These are phyloP conservation scores for Solanum bulbocastanum DNA, from an alignment of 257 asterid species.

Conservation along the genomic window DNA sequence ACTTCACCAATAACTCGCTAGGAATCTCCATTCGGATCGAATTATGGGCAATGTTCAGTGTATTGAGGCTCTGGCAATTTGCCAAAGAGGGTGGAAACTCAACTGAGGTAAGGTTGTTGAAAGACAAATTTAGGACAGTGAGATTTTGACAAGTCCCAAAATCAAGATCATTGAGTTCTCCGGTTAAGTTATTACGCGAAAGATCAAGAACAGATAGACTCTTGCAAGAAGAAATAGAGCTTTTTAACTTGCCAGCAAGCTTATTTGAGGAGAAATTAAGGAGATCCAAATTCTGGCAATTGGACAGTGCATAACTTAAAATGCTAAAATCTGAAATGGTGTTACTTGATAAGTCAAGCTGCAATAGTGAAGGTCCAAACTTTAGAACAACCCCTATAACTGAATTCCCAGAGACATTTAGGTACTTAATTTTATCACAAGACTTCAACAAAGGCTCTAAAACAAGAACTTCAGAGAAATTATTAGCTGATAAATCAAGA, in stretches of 20 bases:
- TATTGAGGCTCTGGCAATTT: slow-evolving; percentile 50
- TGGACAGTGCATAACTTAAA: slow-evolving; percentile 28
- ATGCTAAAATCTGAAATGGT: slow-evolving; percentile 41
- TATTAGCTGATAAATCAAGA: slow-evolving; percentile 64
- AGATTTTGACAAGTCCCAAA: slow-evolving; percentile 53
- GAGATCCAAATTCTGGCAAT: slow-evolving; percentile 51
- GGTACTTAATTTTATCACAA: slow-evolving; percentile 32
- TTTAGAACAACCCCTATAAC: slow-evolving; percentile 37
- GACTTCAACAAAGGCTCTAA: slow-evolving; percentile 29
- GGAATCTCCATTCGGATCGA: slow-evolving; percentile 41
- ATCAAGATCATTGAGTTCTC: slow-evolving; percentile 27
- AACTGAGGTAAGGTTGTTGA: slow-evolving; percentile 40
- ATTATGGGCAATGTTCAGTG: slow-evolving; percentile 54
- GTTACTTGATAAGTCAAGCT: slow-evolving; percentile 57
- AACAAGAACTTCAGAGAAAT: slow-evolving; percentile 44
- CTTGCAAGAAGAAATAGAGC: slow-evolving; percentile 38
- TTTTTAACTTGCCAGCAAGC: slow-evolving; percentile 34
- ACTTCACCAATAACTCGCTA: slow-evolving; percentile 31
- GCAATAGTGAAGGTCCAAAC: slow-evolving; percentile 46
- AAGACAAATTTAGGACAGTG: slow-evolving; percentile 41
- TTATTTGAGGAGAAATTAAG: slow-evolving; percentile 48
- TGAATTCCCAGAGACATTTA: slow-evolving; percentile 65
- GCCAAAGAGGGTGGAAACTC: slow-evolving; percentile 42
- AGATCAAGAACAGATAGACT: slow-evolving; percentile 51
- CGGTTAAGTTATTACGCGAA: slow-evolving; percentile 62